Base-by-base conservation (phyloP, 352 stramenopile species). In the Saprolegnia parasitica region DNA sequence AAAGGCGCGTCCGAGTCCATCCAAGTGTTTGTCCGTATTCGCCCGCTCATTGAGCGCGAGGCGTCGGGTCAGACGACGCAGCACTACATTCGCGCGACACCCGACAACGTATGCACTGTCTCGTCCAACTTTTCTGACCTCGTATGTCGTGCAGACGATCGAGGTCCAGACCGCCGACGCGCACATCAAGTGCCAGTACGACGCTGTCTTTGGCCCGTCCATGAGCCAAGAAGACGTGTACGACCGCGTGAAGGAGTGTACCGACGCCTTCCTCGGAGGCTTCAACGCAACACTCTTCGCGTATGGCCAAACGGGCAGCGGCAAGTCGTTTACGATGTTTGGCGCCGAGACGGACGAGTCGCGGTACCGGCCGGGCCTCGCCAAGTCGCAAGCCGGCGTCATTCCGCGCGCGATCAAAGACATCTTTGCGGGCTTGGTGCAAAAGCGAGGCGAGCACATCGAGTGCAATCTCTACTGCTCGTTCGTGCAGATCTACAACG, bases 401-500 rank as follows among this genome's bases (percentile, higher is more conserved):
- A 97, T 97, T 56, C 91, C 91, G 5, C 76, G 90, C 23, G 90
- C 89, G 18, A 93, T 97, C 65, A 92, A 95, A 63, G 84, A 91
- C 55, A 90, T 93, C 54, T 93, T 95, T 56, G 83, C 80, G 16
- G 74, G 80, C 0, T 79, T 87, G 5, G 79, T 92, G 24, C 79
- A 84, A 63, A 84, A 81, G 72, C 81, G 88, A 81, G 18, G 70
- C 74, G 47, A 76, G 74, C 5, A 74, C 74, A 23, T 71, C n/a
- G 37, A 77, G 35, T 45, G 67, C 5, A 52, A 62, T 1, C 74
- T 95, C 0, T 96, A 86, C 47, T 95, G 86, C 66, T 93, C 83
- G 2, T 96, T 96, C 55, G 83, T 92, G 23, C 89, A 97, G 74
- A 90, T 97, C 66, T 97, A 96, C 81, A 98, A 98, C 67, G 91